These are phyloP conservation scores for Astrothelium macrocarpum DNA, from an alignment of 495 filamentous ascomycete species.

Conservation along the genomic window DNA sequence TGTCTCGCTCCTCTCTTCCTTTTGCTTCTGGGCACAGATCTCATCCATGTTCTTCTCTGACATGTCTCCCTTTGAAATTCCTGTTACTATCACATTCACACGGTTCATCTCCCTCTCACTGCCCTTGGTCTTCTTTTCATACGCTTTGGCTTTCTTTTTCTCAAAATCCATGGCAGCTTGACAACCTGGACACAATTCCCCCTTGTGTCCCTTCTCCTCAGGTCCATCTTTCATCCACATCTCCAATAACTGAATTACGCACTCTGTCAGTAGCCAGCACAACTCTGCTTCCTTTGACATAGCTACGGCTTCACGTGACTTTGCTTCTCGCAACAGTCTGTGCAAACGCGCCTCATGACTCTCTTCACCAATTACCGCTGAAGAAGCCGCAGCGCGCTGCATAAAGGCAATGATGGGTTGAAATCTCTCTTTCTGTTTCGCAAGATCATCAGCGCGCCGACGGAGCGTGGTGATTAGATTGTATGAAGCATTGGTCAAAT, in stretches of 20 bases:
- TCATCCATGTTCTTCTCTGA: neutral
- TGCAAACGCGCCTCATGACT: neutral
- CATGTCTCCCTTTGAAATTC: too few species aligned
- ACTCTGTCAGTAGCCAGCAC: neutral
- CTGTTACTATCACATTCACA: too few species aligned
- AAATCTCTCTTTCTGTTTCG: neutral
- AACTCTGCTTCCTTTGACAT: neutral
- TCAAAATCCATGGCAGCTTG: neutral
- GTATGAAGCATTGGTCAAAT: neutral
- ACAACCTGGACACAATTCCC: neutral
- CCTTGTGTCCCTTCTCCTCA: neutral
- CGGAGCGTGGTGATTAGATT: neutral
- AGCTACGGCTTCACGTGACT: neutral
- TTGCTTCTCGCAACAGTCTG: neutral
- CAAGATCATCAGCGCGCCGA: neutral
- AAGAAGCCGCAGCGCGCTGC: neutral
- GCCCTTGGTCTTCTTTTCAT: neutral
- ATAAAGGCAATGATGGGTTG: neutral
- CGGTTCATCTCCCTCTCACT: too few species aligned
- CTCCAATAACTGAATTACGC: neutral
- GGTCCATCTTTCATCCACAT: neutral
- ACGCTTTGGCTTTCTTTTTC: neutral
- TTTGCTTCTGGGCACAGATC: neutral
- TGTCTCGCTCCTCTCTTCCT: neutral
- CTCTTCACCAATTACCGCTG: neutral